Base-by-base conservation (phyloP, 345 rosid species). In the Populus euphratica region DNA sequence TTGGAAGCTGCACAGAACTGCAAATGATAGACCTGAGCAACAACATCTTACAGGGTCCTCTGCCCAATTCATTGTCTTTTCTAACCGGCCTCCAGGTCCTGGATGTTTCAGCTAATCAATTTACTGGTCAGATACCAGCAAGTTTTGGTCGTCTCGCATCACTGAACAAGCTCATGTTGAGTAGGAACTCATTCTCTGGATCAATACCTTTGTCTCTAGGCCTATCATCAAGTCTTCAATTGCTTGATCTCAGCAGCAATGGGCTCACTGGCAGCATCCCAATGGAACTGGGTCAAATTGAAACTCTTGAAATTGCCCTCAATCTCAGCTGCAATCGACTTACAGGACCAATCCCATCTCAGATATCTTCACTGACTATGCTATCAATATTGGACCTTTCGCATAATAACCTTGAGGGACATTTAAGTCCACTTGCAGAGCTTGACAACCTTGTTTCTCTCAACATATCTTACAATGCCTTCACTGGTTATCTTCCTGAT, bases 161-260 rank as follows among this genome's bases (percentile, higher is more conserved):
- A 0, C 50, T 96, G 18, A 92, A 80, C 86, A 90, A 90, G 86
- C 89, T 96, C 41, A 81, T 90, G 50, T 73, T 96, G 75, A 78
- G 94, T 64, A 84, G 74, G 83, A 96, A 96, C 59, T 79, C 79
- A 18, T 85, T 96, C 80, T 87, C 97, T 0, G 99, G 99, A 17
- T 79, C 81, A 0, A 88, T 96, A 70, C 98, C 98, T 73, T 71
- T 87, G 8, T 88, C 94, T 6, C 83, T 92, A 77, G 93, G 97
- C 52, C 81, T 84, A 52, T 93, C 94, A 65, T 90, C 87, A n/a
- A 87, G 94, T 73, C 93, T 93, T 43, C 97, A 96, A 69, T 81
- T 96, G 82, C 98, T 96, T 69, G 99, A 93, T 82, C 96, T 96
- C 0, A 83, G 97, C 80, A 86, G 87, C 89, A 96, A 96, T 73